Conservation (phyloP, 768 basidiomycete species). For the Macrolepiota albuminosa region DNA sequence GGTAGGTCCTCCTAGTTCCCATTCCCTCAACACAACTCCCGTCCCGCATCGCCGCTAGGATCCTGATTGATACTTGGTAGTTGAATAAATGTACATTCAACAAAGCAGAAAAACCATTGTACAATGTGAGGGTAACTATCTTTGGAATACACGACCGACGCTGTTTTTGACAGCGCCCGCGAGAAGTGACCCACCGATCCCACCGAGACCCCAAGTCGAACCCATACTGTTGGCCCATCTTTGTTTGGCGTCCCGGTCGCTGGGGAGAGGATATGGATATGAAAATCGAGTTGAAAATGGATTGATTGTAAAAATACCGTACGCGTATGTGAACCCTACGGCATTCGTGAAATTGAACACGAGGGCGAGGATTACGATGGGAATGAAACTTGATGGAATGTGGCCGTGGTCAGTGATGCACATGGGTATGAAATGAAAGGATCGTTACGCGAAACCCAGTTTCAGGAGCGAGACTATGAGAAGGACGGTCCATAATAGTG, state of each 20-base stretch:
- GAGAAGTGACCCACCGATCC: conserved; percentile 81
- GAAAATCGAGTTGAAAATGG: conserved; percentile 9
- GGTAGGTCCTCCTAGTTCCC: conserved; percentile 3
- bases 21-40: neutral
- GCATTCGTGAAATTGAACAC: conserved; percentile 96
- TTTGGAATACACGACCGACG: conserved; percentile 67
- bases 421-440: neutral
- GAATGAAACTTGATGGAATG: conserved; percentile 59
- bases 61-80: conserved; percentile 7
- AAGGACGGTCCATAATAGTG: conserved; percentile 81
- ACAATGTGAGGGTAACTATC: neutral
- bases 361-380: conserved; percentile 89
- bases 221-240: conserved; percentile 80
- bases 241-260: conserved; percentile 90
- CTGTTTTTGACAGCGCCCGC: conserved; percentile 79
- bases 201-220: conserved; percentile 70
- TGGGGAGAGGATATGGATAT: conserved; percentile 23
- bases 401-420: neutral
- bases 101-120: neutral
- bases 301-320: conserved; percentile 23
- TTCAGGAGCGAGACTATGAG: conserved; percentile 87
- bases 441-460: conserved; percentile 77
- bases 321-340: conserved; percentile 97
- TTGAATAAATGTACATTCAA: conserved; percentile 10
- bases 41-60: conserved; percentile 4